Evolutionary conservation across 1,139 yeast species (phyloP).

Genomic region (Geotrichum bryndzae): DNA sequence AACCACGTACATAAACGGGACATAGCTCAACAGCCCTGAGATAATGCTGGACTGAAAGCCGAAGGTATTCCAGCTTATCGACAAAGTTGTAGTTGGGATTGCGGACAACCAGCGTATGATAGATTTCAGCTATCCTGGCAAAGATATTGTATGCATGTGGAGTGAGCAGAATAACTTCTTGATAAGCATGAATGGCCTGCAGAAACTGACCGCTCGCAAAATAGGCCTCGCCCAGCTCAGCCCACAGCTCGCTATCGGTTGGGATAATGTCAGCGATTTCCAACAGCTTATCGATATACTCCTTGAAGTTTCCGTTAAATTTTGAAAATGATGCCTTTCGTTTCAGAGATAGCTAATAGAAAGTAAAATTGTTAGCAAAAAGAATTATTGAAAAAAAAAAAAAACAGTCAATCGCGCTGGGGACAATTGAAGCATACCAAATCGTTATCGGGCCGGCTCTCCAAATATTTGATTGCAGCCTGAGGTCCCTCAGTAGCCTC

Average conservation of each 20-base stretch:
- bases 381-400: background rate
- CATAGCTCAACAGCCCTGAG: conserved; percentile 71
- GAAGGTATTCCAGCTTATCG: conserved; percentile 25
- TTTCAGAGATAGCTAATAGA: conserved; percentile 29
- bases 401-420: background rate
- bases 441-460: conserved; percentile 33
- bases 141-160: conserved; percentile 73
- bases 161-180: conserved; percentile 60
- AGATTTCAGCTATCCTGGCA: conserved; percentile 54
- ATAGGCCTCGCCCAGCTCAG: conserved; percentile 65
- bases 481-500: conserved; percentile 52
- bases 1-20: conserved; percentile 60
- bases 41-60: conserved; percentile 48
- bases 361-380: background rate
- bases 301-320: conserved; percentile 31
- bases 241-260: conserved; percentile 69
- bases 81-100: conserved; percentile 15
- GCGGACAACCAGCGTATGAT: conserved; percentile 25
- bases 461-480: conserved; percentile 38
- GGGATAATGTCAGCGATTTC: conserved; percentile 55
- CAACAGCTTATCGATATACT: conserved; percentile 47
- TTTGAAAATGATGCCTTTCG: conserved; percentile 36
- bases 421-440: conserved; percentile 19
- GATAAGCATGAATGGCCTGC: conserved; percentile 58
- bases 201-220: conserved; percentile 54